A percentile compares a stretch with the other conserved stretches of the same genome.
Evolutionary conservation across 495 filamentous ascomycete genomes (phyloP).

Genomic region (Immersiella caudata): DNA sequence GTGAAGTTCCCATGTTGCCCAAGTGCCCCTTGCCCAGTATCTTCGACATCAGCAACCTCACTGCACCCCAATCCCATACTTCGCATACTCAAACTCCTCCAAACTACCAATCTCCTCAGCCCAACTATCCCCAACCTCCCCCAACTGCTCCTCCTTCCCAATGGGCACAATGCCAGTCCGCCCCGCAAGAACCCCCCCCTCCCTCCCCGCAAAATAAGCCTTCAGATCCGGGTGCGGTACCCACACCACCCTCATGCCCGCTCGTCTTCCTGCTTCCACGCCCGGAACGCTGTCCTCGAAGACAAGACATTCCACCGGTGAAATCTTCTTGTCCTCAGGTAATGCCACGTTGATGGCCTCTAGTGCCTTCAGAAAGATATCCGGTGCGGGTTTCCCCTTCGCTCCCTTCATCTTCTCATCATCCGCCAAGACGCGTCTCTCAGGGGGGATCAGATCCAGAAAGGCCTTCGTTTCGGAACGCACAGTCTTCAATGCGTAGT

Average conservation of each 20-base stretch:
- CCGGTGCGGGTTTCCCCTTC: constrained; percentile 80
- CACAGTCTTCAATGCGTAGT: constrained; percentile 34
- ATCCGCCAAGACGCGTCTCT: constrained; percentile 71
- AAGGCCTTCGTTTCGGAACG: constrained; percentile 27
- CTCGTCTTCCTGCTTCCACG: constrained; percentile 79
- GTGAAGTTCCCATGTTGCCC: too few species aligned
- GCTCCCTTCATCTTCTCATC: constrained; percentile 71
- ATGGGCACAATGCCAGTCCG: constrained; percentile 58
- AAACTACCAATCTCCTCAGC: constrained; percentile 1
- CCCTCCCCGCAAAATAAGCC: constrained; percentile 65
- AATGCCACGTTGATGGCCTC: constrained; percentile 69
- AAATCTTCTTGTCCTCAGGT: constrained; percentile 34
- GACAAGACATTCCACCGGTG: constrained; percentile 78
- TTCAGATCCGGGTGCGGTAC: constrained; percentile 74
- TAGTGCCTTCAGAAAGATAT: constrained; percentile 82
- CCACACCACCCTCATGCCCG: constrained; percentile 89
- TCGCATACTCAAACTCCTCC: neutral
- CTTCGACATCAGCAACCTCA: too few species aligned
- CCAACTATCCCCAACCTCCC: neutral
- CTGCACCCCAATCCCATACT: neutral
- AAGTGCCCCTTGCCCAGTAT: too few species aligned
- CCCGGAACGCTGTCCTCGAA: constrained; percentile 89
- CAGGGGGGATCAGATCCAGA: constrained; percentile 30
- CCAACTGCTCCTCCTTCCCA: neutral
- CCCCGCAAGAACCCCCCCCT: constrained; percentile 78